These are phyloP conservation scores for Rhizophora mangle DNA, from an alignment of 345 rosid genomes.

Conservation along the genomic window DNA sequence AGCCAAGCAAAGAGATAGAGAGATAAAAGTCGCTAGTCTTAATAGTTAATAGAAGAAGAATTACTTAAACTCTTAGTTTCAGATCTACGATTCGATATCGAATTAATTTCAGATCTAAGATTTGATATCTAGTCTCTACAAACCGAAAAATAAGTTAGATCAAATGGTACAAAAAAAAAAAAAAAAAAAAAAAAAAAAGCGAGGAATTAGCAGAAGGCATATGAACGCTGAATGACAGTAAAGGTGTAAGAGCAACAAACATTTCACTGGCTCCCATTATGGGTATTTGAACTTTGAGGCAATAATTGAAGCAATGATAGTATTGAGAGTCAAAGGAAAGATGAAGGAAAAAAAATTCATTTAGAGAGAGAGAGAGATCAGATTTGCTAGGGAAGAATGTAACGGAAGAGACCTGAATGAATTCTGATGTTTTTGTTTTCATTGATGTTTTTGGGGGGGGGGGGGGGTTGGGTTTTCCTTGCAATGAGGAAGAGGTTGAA, in stretches of 20 bases:
- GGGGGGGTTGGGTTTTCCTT: neutral
- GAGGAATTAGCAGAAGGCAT: conserved; percentile 4
- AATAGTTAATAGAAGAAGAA: no score
- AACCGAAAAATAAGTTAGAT: neutral
- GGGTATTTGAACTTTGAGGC: conserved; percentile 16
- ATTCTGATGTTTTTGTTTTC: neutral
- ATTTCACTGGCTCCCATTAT: neutral
- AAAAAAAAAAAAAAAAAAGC: neutral
- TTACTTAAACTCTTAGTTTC: no score
- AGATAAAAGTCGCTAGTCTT: no score
- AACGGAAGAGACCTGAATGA: neutral
- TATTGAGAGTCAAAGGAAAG: conserved; percentile 17
- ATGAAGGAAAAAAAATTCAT: neutral
- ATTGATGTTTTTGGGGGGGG: no score
- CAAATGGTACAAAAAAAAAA: neutral
- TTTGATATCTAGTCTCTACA: no score
- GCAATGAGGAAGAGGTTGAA: neutral
- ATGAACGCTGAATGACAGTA: conserved; percentile 17
- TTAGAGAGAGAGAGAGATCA: neutral
- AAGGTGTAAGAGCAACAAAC: neutral
- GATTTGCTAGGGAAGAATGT: conserved; percentile 4
- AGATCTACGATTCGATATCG: no score
- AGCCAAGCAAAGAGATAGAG: neutral
- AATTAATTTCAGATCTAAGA: no score
- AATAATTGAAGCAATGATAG: conserved; percentile 24